A percentile compares a stretch with the other conserved stretches of the same genome.
These are phyloP conservation scores for Macrophomina pseudophaseolina DNA, from an alignment of 2,329 filamentous ascomycete genomes.

Conservation along the genomic window DNA sequence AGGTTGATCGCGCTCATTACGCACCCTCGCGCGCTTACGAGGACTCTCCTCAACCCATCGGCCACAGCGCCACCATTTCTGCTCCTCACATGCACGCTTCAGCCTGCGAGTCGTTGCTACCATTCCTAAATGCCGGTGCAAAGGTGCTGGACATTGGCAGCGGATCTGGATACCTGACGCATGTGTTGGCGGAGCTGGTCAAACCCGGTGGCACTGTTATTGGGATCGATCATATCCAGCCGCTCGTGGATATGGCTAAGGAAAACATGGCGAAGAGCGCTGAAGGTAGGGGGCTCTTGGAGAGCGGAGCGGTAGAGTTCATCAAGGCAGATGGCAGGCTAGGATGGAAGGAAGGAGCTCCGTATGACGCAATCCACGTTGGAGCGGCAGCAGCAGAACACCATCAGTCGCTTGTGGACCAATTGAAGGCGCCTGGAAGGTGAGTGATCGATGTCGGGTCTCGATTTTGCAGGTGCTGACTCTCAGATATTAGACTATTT, in stretches of 20 bases:
- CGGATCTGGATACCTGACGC: conserved; percentile 75
- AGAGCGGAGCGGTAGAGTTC: conserved; percentile 69
- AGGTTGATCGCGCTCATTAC: conserved; percentile 91
- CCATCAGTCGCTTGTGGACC: conserved; percentile 73
- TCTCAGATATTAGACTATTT: conserved; percentile 61
- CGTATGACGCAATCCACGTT: conserved; percentile 95
- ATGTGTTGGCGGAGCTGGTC: conserved; percentile 81
- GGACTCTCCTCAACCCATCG: conserved; percentile 72
- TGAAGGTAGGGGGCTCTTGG: conserved; percentile 62
- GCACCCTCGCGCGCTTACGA: conserved; percentile 73
- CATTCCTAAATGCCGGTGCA: conserved; percentile 59
- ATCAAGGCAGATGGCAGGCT: conserved; percentile 69
- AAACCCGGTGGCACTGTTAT: conserved; percentile 53
- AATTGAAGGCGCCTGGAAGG: conserved; percentile 76
- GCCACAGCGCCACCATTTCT: conserved; percentile 70
- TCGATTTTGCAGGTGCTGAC: background rate
- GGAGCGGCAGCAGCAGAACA: conserved; percentile 81
- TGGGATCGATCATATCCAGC: conserved; percentile 57
- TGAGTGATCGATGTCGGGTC: background rate
- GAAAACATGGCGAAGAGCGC: conserved; percentile 52
- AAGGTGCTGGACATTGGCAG: conserved; percentile 56
- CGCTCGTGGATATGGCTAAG: conserved; percentile 48
- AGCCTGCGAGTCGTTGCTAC: conserved; percentile 67
- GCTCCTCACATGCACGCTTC: conserved; percentile 76
- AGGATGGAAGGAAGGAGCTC: conserved; percentile 53